Conservation (phyloP, 2,329 filamentous ascomycete species). For the Apiospora hydei region DNA sequence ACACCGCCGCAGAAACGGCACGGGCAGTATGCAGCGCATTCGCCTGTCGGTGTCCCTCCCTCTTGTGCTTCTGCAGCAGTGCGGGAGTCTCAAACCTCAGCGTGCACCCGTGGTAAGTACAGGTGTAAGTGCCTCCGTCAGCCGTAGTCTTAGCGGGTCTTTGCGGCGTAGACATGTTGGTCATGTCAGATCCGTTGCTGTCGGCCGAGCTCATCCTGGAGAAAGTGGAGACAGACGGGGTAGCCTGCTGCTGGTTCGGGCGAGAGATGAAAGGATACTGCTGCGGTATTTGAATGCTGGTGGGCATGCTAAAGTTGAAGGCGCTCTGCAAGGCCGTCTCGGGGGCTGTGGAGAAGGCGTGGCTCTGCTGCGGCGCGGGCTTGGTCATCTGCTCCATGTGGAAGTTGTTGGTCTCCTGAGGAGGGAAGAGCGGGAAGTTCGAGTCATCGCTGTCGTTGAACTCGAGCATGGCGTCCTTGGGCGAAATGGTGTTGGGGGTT, state of each 20-base stretch:
- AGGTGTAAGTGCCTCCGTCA: conserved; percentile 91
- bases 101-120: conserved; percentile 91
- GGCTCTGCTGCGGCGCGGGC: conserved; percentile 29
- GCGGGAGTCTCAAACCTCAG: conserved; percentile 87
- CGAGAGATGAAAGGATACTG: conserved; percentile 54
- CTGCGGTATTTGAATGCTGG: conserved; percentile 53
- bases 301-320: conserved; percentile 47
- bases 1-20: conserved; percentile 34
- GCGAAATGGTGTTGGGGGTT: conserved; percentile 87
- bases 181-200: conserved; percentile 44
- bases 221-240: conserved; percentile 50
- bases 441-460: conserved; percentile 78
- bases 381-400: conserved; percentile 50
- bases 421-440: conserved; percentile 77
- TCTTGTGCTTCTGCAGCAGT: conserved; percentile 92
- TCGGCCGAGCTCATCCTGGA: conserved; percentile 53
- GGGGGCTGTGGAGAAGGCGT: conserved; percentile 37
- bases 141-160: conserved; percentile 71
- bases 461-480: conserved; percentile 88
- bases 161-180: conserved; percentile 44
- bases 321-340: conserved; percentile 38
- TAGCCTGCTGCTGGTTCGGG: conserved; percentile 40
- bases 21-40: conserved; percentile 49
- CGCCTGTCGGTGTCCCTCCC: conserved; percentile 87
- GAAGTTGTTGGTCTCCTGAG: conserved; percentile 57